phyloP scores from a whole-genome alignment of 2,329 filamentous ascomycete genomes.

The Chaetomium sp. region DNA sequence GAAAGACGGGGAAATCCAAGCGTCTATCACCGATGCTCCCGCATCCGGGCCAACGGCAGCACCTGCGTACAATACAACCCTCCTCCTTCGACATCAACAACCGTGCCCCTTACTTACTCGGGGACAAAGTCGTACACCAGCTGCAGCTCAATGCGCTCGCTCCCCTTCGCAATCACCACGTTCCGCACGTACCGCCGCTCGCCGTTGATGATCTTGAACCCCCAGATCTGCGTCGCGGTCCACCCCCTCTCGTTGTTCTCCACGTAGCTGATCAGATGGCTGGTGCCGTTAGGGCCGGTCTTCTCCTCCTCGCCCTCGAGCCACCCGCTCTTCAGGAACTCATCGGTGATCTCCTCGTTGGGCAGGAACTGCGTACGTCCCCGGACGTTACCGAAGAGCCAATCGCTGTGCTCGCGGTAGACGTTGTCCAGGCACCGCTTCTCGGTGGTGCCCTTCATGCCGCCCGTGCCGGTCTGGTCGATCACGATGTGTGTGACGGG shows the following conservation, averaged over 20 bases:
- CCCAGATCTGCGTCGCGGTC: conserved; percentile 54
- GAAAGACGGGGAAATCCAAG: not conserved
- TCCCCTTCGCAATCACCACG: conserved; percentile 46
- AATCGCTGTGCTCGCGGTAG: conserved; percentile 62
- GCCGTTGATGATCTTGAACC: conserved; percentile 49
- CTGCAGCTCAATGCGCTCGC: conserved; percentile 42
- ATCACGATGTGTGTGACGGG: conserved; percentile 59
- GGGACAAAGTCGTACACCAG: conserved; percentile 49
- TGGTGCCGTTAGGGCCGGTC: conserved; percentile 50
- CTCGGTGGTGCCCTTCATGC: conserved; percentile 58
- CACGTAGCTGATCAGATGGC: conserved; percentile 60
- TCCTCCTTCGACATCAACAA: not conserved
- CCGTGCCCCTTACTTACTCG: not conserved
- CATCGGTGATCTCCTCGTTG: conserved; percentile 46
- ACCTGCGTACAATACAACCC: not conserved
- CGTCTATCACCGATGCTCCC: not conserved
- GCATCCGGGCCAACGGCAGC: not conserved
- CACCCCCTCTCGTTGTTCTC: conserved; percentile 47
- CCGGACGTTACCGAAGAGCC: conserved; percentile 68
- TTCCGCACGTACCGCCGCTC: conserved; percentile 48
- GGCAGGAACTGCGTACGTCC: conserved; percentile 51
- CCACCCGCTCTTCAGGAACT: conserved; percentile 53
- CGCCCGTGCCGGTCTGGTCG: conserved; percentile 64
- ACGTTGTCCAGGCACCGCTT: conserved; percentile 46
- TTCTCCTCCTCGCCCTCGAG: conserved; percentile 46